Evolutionary conservation across 768 basidiomycete species (phyloP).

Genomic region (Tephrocybe sp.): DNA sequence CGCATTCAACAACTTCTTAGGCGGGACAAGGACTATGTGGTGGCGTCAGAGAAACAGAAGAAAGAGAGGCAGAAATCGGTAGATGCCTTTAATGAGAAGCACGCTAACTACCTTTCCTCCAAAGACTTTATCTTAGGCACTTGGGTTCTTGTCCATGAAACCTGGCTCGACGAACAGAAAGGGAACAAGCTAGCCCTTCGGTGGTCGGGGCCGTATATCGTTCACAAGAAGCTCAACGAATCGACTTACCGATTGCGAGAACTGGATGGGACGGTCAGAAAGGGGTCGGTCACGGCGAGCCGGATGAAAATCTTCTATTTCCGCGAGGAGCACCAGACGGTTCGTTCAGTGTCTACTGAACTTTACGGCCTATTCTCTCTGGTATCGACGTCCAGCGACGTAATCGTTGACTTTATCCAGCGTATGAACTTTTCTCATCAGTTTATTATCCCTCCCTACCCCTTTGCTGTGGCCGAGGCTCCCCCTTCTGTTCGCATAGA

Average conservation of each 20-base stretch:
- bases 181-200: conserved; percentile 26
- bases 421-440: too few species aligned
- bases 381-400: too few species aligned
- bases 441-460: too few species aligned
- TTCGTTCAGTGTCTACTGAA: neutral
- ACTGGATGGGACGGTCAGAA: conserved; percentile 18
- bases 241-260: conserved; percentile 18
- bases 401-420: too few species aligned
- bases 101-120: conserved; percentile 13
- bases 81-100: conserved; percentile 20
- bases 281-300: conserved; percentile 16
- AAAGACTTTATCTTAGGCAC: conserved; percentile 22
- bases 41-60: conserved; percentile 13
- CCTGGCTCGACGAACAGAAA: conserved; percentile 25
- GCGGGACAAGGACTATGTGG: conserved; percentile 16
- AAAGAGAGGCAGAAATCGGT: conserved; percentile 14
- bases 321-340: conserved; percentile 14
- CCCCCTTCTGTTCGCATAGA: too few species aligned
- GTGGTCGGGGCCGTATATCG: conserved; percentile 30
- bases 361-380: too few species aligned
- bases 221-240: conserved; percentile 16
- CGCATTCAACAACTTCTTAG: conserved; percentile 20
- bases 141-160: conserved; percentile 30
- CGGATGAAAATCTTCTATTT: conserved; percentile 15
- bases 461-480: too few species aligned